Evolutionary conservation across 2,329 filamentous ascomycete species (phyloP).

Genomic region (Aspergillus phoenicis): DNA sequence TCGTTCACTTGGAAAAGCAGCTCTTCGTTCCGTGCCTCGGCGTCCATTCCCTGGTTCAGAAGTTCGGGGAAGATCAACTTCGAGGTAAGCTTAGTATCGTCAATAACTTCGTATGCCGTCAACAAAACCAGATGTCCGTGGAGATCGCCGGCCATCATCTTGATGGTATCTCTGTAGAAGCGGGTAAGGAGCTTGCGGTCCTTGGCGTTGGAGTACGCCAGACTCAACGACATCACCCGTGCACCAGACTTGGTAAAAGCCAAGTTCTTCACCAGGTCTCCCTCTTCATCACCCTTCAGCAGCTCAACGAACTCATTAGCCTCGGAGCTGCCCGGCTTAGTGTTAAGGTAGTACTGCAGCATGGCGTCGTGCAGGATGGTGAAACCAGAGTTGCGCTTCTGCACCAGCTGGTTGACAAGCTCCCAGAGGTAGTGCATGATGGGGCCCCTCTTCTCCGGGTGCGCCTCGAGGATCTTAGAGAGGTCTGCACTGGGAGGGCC

Average conservation of each 20-base stretch:
- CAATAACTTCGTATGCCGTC: slow-evolving; percentile 84
- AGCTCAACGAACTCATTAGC: slow-evolving; percentile 85
- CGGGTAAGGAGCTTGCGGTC: slow-evolving; percentile 87
- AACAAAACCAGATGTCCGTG: slow-evolving; percentile 81
- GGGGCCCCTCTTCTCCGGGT: slow-evolving; percentile 81
- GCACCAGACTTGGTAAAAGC: slow-evolving; percentile 92
- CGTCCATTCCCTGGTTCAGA: slow-evolving; percentile 64
- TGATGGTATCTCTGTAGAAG: slow-evolving; percentile 86
- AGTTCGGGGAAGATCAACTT: slow-evolving; percentile 89
- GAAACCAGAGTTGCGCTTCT: slow-evolving; percentile 96
- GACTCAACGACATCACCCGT: slow-evolving; percentile 74
- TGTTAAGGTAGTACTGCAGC: slow-evolving; percentile 90
- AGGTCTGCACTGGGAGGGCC: slow-evolving; percentile 64
- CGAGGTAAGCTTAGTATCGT: slow-evolving; percentile 85
- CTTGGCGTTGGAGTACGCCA: slow-evolving; percentile 86
- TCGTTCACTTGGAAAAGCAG: slow-evolving; percentile 48
- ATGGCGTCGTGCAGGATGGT: slow-evolving; percentile 98
- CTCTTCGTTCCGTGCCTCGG: slow-evolving; percentile 46
- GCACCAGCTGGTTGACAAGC: slow-evolving; percentile 87
- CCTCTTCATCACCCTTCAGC: slow-evolving; percentile 87
- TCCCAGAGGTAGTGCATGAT: slow-evolving; percentile 85
- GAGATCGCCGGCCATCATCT: slow-evolving; percentile 78
- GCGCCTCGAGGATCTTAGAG: slow-evolving; percentile 69
- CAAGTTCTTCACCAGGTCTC: slow-evolving; percentile 90
- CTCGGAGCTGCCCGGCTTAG: slow-evolving; percentile 75